Conservation (phyloP, 306 rosid species). For the Luffa aegyptiaca region DNA sequence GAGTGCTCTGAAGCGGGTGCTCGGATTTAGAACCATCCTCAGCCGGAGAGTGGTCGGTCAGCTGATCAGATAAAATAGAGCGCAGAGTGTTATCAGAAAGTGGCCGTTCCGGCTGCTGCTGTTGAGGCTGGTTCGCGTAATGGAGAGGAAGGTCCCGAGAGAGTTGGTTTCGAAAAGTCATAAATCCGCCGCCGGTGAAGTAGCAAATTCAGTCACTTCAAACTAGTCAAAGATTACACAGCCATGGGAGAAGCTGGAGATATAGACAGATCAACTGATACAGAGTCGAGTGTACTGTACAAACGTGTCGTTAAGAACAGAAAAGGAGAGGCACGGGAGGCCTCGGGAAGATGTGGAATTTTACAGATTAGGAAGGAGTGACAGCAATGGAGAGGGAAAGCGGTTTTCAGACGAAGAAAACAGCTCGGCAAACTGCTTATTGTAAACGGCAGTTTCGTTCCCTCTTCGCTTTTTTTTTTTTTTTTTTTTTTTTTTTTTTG, state of each 20-base stretch:
- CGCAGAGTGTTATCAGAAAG: conserved; percentile 23
- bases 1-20: conserved; percentile 50
- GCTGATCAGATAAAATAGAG: conserved; percentile 28
- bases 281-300: background rate
- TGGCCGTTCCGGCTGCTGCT: conserved; percentile 26
- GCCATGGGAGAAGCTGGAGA: background rate
- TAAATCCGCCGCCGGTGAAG: conserved; percentile 4
- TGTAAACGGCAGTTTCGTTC: background rate
- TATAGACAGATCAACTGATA: background rate
- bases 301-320: background rate
- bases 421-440: background rate
- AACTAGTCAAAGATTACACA: background rate
- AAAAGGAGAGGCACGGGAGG: background rate
- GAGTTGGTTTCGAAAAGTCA: conserved; percentile 81
- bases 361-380: background rate
- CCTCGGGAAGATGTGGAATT: background rate
- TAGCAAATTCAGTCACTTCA: conserved; percentile 6
- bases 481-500: too few relatives aligned
- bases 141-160: conserved; percentile 62
- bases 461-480: background rate
- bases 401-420: conserved; percentile 4
- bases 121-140: conserved; percentile 39
- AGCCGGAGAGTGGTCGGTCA: conserved; percentile 18
- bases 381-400: background rate
- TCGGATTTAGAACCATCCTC: conserved; percentile 39